A percentile compares a stretch with the other conserved stretches of the same genome.
Evolutionary conservation across 2,329 filamentous ascomycete species (phyloP).

Genomic region (Lecanosticta acicola): DNA sequence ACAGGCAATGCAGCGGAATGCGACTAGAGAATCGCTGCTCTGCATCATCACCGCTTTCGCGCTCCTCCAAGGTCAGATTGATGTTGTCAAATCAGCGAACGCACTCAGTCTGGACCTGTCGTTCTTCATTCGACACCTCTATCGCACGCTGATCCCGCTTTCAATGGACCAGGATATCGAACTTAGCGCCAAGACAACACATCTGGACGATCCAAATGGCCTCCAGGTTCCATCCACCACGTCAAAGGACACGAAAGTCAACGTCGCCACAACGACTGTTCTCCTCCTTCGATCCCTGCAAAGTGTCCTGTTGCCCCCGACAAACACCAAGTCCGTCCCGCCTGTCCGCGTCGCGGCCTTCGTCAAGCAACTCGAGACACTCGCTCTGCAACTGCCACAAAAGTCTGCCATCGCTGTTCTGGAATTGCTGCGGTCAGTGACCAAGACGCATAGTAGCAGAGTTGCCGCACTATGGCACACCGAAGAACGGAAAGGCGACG

Average conservation of each 20-base stretch:
- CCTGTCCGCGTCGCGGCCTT: constrained; percentile 86
- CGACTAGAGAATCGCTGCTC: constrained; percentile 79
- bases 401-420: constrained; percentile 79
- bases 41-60: constrained; percentile 96
- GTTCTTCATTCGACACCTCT: constrained; percentile 93
- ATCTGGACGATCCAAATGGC: constrained; percentile 47
- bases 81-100: constrained; percentile 76
- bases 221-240: constrained; percentile 51
- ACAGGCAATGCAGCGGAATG: constrained; percentile 54
- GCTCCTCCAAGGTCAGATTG: constrained; percentile 81
- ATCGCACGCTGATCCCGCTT: constrained; percentile 73
- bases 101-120: constrained; percentile 83
- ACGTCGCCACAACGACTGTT: constrained; percentile 90
- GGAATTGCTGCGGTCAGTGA: constrained; percentile 69
- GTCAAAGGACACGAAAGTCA: constrained; percentile 59
- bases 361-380: constrained; percentile 80
- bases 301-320: constrained; percentile 69
- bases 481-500: constrained; percentile 87
- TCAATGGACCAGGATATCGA: constrained; percentile 82
- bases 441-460: constrained; percentile 75
- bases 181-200: constrained; percentile 66
- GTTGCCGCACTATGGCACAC: constrained; percentile 87
- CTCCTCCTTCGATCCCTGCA: constrained; percentile 83
- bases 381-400: constrained; percentile 79
- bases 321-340: constrained; percentile 68